Base-by-base conservation (phyloP, 2,329 filamentous ascomycete genomes). In the Phaeoacremonium minimum region DNA sequence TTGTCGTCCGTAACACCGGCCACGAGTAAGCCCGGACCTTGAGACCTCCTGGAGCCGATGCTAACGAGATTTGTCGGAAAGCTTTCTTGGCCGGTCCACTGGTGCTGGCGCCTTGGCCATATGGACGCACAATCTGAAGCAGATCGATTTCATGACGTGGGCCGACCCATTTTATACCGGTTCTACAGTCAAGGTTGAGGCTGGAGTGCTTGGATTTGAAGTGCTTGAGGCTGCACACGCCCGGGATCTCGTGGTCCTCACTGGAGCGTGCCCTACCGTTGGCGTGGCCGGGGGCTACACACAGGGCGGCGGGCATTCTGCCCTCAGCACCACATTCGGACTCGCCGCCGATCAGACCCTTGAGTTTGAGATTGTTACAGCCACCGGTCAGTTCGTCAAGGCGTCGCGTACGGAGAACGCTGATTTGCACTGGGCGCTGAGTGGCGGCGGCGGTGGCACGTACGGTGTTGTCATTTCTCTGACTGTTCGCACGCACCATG, bases 151-250 rank as follows among this genome's bases (percentile, higher is more conserved):
- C 13, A n/a, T 22, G 4, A 4, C 36, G 16, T 43, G 41, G 41
- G 33, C 41, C 7, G 37, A 43, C 28, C 33, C 32, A n/a, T 47
- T 52, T 18, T 66, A 71, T 50, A 47, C 45, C 4, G 73, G 73
- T 1, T 56, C 65, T 3, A 75, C 73, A 1, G 63, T 79, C 45
- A 78, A 73, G 50, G 57, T 75, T 15, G 74, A 71, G 1, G 68
- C 73, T 9, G 75, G 75, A 37, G 67, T 79, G 5, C 66, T 75
- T 39, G 70, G 67, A 4, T 61, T 59, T 33, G 73, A 79, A 40
- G 54, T 73, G 4, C 73, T 77, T 44, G 63, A 67, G 19, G 65
- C 63, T 29, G 71, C 68, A 3, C 52, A 66, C 8, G 56, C 62
- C 13, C 51, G 66, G 18, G 69, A 67, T 1, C 59, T 71, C 37